Evolutionary conservation across 2,329 filamentous ascomycete species (phyloP).

Genomic region (Epichloe brachyelytri): DNA sequence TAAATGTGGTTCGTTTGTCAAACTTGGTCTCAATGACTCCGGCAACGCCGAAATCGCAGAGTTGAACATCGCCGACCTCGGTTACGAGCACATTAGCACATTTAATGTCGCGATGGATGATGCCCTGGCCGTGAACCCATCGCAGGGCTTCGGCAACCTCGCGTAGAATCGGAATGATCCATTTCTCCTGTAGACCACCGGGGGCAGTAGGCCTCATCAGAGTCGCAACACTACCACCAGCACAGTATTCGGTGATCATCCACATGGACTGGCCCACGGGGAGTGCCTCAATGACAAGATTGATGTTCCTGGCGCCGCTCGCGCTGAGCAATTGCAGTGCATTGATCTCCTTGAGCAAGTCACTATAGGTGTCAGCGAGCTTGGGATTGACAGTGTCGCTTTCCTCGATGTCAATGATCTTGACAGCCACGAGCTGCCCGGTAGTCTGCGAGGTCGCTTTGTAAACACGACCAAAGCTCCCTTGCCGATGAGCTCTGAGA

Average conservation of each 20-base stretch:
- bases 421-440: slow-evolving; percentile 53
- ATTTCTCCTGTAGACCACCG: slow-evolving; percentile 55
- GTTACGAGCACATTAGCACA: slow-evolving; percentile 71
- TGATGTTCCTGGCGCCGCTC: slow-evolving; percentile 65
- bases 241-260: slow-evolving; percentile 81
- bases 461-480: slow-evolving; percentile 62
- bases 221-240: slow-evolving; percentile 68
- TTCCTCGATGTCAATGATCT: slow-evolving; percentile 77
- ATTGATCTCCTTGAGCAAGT: slow-evolving; percentile 56
- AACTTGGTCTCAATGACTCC: slow-evolving; percentile 63
- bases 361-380: slow-evolving; percentile 52
- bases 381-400: slow-evolving; percentile 55
- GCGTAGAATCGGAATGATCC: slow-evolving; percentile 53
- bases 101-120: slow-evolving; percentile 61
- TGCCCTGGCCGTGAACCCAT: slow-evolving; percentile 56
- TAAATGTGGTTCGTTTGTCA: slow-evolving; percentile 67
- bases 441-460: slow-evolving; percentile 40
- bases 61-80: slow-evolving; percentile 62
- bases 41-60: slow-evolving; percentile 77
- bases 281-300: slow-evolving; percentile 66
- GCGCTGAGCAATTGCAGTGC: slow-evolving; percentile 62
- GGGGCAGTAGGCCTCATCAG: slow-evolving; percentile 55
- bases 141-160: slow-evolving; percentile 53
- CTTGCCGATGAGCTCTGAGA: slow-evolving; percentile 62
- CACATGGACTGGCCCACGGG: slow-evolving; percentile 70